These are phyloP conservation scores for Ustulina deusta DNA, from an alignment of 2,329 filamentous ascomycete genomes.

Conservation along the genomic window DNA sequence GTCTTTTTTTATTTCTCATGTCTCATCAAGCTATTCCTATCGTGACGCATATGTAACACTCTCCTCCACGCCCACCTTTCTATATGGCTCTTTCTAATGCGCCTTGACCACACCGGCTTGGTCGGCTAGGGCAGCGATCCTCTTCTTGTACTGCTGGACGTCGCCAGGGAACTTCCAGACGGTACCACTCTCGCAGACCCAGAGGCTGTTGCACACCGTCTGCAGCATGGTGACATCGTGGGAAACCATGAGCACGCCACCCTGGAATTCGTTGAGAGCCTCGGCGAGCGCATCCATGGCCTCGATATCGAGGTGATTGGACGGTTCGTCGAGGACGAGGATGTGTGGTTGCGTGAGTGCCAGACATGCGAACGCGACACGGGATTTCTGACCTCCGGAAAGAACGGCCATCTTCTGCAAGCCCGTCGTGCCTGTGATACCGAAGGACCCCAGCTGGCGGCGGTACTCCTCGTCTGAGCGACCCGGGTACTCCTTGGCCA, in stretches of 20 bases:
- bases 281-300: slow-evolving; percentile 95
- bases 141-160: slow-evolving; percentile 97
- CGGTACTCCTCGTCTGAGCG: slow-evolving; percentile 97
- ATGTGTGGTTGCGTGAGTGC: slow-evolving; percentile 96
- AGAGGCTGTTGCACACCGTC: slow-evolving; percentile 92
- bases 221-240: slow-evolving; percentile 99
- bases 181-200: slow-evolving; percentile 94
- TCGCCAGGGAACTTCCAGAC: slow-evolving; percentile 97
- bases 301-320: slow-evolving; percentile 98
- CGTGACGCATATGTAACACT: slow-evolving; percentile 14
- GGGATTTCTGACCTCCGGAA: slow-evolving; percentile 97
- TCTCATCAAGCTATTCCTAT: slow-evolving; percentile 10
- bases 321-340: slow-evolving; percentile 96
- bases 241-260: slow-evolving; percentile 97
- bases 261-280: slow-evolving; percentile 87
- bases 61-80: background rate
- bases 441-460: slow-evolving; percentile 89
- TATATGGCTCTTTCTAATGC: slow-evolving; percentile 56
- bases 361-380: slow-evolving; percentile 97
- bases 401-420: slow-evolving; percentile 94
- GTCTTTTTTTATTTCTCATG: slow-evolving; percentile 1
- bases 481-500: slow-evolving; percentile 91
- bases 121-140: slow-evolving; percentile 89
- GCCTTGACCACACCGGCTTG: slow-evolving; percentile 84
- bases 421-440: slow-evolving; percentile 92